A percentile compares a stretch with the other conserved stretches of the same genome.
Conservation (phyloP, 2,329 filamentous ascomycete genomes). For the Paracoccidioides brasiliensis region DNA sequence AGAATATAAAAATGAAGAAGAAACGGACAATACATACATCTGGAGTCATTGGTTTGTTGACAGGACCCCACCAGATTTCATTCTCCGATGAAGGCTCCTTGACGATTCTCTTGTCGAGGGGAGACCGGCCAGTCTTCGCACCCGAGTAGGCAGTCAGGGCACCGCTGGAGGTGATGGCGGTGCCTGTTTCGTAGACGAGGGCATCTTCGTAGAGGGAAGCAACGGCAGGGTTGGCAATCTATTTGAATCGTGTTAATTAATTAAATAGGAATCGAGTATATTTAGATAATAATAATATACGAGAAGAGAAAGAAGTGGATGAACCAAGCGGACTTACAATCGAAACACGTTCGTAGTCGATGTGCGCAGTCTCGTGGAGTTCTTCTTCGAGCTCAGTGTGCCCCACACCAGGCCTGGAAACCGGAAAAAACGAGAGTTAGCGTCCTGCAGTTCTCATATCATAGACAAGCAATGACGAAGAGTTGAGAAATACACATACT, state of each 20-base stretch:
- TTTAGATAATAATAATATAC: background rate
- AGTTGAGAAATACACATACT: conserved; percentile 46
- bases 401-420: conserved; percentile 58
- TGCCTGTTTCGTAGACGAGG: conserved; percentile 91
- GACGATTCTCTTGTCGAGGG: conserved; percentile 94
- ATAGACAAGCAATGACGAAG: conserved; percentile 8
- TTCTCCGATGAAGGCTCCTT: conserved; percentile 80
- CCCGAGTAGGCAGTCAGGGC: conserved; percentile 96
- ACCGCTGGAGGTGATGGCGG: conserved; percentile 90
- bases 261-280: conserved; percentile 4
- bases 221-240: conserved; percentile 84
- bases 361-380: conserved; percentile 93
- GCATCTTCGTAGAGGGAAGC: conserved; percentile 98
- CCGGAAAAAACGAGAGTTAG: conserved; percentile 10
- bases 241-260: conserved; percentile 1
- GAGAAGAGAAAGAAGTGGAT: background rate
- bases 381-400: conserved; percentile 98
- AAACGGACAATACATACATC: conserved; percentile 57
- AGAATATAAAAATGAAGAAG: background rate
- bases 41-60: conserved; percentile 97
- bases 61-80: conserved; percentile 96
- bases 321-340: conserved; percentile 53
- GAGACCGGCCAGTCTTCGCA: conserved; percentile 93
- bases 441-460: background rate
- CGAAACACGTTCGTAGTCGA: conserved; percentile 95